Base-by-base conservation (phyloP, 176 grass and related monocot genomes). In the Thalia dealbata region DNA sequence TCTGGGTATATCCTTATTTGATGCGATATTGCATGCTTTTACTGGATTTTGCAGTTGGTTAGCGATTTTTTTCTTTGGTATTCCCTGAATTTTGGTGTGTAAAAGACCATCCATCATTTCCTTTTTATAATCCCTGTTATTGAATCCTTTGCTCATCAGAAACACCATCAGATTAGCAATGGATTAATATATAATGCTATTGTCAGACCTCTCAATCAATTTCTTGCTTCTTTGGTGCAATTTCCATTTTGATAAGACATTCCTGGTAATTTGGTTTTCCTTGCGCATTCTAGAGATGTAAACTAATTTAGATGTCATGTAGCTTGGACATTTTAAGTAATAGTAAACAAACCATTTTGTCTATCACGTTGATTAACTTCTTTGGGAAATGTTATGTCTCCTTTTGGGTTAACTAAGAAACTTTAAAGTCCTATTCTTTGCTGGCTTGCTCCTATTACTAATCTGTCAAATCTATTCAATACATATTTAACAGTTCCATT, bases 1-100 rank as follows among this genome's bases (percentile, higher is more conserved):
- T 85, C 83, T 63, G 85, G 91, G 91, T 96, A 88, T 63, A 61
- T 71, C 11, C 45, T 48, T 48, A 64, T 14, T 48, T 48, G 21
- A 4, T 6, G 1, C 54, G 19, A 58, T n/a, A 3, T 58, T n/a
- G 18, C 16, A 58, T 48, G 45, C 54, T n/a, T 58, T n/a, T 58
- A 58, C 22, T 58, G 16, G 7, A 58, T 58, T 22, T n/a, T 58
- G 7, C 54, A 19, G 19, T 58, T 38, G 54, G 54, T 58, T 23
- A n/a, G 16, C n/a, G 8, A 58, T n/a, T n/a, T 23, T 23, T 5
- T 58, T 9, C 21, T 14, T 56, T 6, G 21, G n/a, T n/a, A n/a
- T n/a, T n/a, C n/a, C n/a, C n/a, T n/a, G n/a, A n/a, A n/a, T n/a
- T n/a, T n/a, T 19, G 54, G 22, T 56, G 21, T n/a, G 8, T 38